These are phyloP conservation scores for Wickerhamomyces sp. DNA, from an alignment of 1,139 yeast genomes.

Conservation along the genomic window DNA sequence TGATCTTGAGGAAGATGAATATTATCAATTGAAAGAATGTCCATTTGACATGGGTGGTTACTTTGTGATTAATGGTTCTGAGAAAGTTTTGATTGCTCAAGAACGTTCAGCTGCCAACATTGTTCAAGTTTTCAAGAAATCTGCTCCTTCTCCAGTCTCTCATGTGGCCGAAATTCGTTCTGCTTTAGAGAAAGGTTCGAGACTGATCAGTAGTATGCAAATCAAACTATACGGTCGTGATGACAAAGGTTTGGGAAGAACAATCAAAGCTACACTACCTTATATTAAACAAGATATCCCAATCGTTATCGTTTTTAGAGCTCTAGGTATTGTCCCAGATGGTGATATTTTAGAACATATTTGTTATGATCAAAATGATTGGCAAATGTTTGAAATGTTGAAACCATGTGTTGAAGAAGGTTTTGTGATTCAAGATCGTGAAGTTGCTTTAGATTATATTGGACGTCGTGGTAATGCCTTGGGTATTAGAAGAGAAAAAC, in stretches of 20 bases:
- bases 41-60: constrained; percentile 99
- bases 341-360: constrained; percentile 98
- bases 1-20: constrained; percentile 90
- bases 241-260: constrained; percentile 67
- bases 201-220: constrained; percentile 91
- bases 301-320: constrained; percentile 93
- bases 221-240: constrained; percentile 87
- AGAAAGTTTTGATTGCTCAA: constrained; percentile 95
- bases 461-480: constrained; percentile 95
- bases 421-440: constrained; percentile 95
- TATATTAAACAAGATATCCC: constrained; percentile 96
- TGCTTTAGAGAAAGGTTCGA: constrained; percentile 94
- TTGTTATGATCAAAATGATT: constrained; percentile 94
- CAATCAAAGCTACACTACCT: constrained; percentile 93
- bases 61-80: constrained; percentile 96
- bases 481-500: constrained; percentile 95
- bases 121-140: constrained; percentile 96
- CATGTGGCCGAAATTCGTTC: constrained; percentile 96
- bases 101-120: constrained; percentile 98
- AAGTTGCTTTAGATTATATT: constrained; percentile 94
- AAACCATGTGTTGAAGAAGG: constrained; percentile 99
- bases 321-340: constrained; percentile 97
- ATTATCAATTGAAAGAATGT: constrained; percentile 94
- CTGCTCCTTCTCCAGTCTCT: constrained; percentile 95
- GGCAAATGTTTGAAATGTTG: constrained; percentile 99